phyloP scores from a whole-genome alignment of 2,329 filamentous ascomycete genomes.

The Aspergillus fructus region DNA sequence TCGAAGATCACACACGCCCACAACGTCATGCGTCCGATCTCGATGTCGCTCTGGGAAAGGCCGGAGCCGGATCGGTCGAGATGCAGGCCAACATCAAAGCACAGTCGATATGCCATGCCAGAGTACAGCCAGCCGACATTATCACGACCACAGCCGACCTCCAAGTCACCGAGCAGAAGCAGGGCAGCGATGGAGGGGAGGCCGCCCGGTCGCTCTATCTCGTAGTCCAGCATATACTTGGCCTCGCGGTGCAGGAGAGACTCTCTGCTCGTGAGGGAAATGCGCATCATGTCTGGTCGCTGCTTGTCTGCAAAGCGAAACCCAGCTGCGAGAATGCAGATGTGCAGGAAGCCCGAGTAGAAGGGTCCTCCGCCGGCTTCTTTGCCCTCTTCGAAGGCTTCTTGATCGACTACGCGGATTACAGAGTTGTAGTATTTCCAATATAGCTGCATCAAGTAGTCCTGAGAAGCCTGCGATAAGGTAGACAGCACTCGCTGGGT shows the following conservation, averaged over 20 bases:
- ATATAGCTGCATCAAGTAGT: background rate
- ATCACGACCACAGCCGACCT: background rate
- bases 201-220: background rate
- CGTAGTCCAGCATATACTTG: constrained; percentile 3
- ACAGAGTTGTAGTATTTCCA: constrained; percentile 1
- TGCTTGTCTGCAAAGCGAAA: background rate
- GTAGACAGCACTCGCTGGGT: background rate
- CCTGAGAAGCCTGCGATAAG: background rate
- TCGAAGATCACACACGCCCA: constrained; percentile 3
- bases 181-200: constrained; percentile 1
- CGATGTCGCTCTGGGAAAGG: background rate
- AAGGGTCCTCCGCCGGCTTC: background rate
- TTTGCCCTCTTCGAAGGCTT: background rate
- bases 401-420: background rate
- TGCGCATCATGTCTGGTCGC: background rate
- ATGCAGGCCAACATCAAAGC: background rate
- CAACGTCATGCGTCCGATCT: background rate
- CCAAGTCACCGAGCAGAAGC: background rate
- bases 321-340: background rate
- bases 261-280: background rate
- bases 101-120: background rate
- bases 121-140: constrained; percentile 1
- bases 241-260: background rate
- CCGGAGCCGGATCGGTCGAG: background rate
- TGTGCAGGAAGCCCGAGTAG: background rate